Evolutionary conservation across 2,329 filamentous ascomycete species (phyloP).

Genomic region (Epichloe coenophiala): DNA sequence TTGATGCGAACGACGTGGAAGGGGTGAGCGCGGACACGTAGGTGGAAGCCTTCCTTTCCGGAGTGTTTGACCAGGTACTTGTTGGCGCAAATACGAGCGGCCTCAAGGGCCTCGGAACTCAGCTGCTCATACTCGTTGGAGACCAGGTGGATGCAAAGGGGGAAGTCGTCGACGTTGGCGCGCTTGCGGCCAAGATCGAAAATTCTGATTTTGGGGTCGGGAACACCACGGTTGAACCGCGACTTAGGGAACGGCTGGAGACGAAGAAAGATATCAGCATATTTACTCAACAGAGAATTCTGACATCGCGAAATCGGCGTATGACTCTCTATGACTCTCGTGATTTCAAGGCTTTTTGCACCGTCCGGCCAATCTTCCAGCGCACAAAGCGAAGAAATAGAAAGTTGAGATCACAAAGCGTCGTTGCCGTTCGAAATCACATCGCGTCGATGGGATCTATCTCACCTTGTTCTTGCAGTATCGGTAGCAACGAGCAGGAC

Average conservation of each 20-base stretch:
- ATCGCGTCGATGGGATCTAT: conserved; percentile 11
- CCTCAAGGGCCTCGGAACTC: conserved; percentile 98
- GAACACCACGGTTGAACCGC: conserved; percentile 99
- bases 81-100: conserved; percentile 99
- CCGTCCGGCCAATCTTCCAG: background rate
- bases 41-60: conserved; percentile 63
- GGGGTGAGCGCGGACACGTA: conserved; percentile 80
- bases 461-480: conserved; percentile 99
- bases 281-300: background rate
- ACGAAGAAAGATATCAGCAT: conserved; percentile 1
- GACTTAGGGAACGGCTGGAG: conserved; percentile 92
- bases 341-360: background rate
- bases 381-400: background rate
- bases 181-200: conserved; percentile 98
- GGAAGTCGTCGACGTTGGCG: conserved; percentile 98
- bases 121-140: conserved; percentile 99
- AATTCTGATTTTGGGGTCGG: conserved; percentile 78
- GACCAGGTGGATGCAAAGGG: conserved; percentile 96
- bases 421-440: background rate
- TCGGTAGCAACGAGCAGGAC: conserved; percentile 98
- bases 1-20: conserved; percentile 99
- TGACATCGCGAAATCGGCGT: background rate
- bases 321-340: background rate
- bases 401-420: background rate
- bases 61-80: conserved; percentile 72